Evolutionary conservation across 73 alveolate genomes (phyloP), one percentile per base, ranked within the genome.

Genomic region (Paramecium bursaria): DNA sequence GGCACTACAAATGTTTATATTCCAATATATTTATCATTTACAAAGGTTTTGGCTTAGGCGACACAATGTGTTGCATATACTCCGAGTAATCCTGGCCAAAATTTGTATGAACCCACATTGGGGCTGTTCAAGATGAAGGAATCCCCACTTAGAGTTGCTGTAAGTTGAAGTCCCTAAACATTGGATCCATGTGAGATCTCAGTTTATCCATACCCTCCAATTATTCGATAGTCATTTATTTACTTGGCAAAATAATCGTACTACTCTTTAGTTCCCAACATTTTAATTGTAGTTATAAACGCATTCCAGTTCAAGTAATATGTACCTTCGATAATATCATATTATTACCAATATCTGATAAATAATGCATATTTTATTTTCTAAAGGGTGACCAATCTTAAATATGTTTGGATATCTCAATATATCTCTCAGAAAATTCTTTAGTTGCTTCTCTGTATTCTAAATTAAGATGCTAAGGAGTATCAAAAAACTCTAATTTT

Each of bases 121-220:
- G 91, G 90, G 13, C 88, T 47, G 42, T 90, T 85, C 2, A 90
- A n/a, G 3, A 52, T 80, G 53, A 90, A 90, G 19, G 86, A 79
- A 21, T 86, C 49, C 9, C 77, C 47, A 6, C 61, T 79, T 55
- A n/a, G 55, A 86, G 67, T 57, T 2, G 92, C 92, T 9, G 79
- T 74, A 2, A 92, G 54, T 60, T 85, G 85, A 1, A 90, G 46
- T 35, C 88, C 61, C 39, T 86, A 25, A 2, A 90, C 92, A 86
- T 90, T 90, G 15, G 91, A 80, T 1, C 95, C 95, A 57, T 90
- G 95, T 0, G 92, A 92, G n/a, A 86, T 27, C 60, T 90, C 95
- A 6, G 95, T 90, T 48, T 90, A 55, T 29, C 86, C 91, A 75
- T 90, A 90, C 1, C 82, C 74, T 17, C 95, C 95, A n/a, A 57